A percentile compares a stretch with the other conserved stretches of the same genome.
Evolutionary conservation across 306 rosid genomes (phyloP).

Genomic region (Gleditsia sinensis): DNA sequence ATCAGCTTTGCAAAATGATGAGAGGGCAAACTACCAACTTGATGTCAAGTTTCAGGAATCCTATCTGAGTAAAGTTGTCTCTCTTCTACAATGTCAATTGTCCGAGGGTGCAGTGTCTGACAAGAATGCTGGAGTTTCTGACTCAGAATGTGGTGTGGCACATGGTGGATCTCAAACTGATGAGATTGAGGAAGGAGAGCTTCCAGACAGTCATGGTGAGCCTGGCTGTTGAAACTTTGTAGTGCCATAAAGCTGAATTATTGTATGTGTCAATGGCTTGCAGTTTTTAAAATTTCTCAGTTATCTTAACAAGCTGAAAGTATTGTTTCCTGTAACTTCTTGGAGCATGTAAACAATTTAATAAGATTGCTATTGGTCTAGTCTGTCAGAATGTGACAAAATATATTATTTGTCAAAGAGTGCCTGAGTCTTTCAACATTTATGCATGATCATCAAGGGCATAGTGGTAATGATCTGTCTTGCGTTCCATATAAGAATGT

Average conservation of each 20-base stretch:
- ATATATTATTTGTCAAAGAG: constrained; percentile 27
- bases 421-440: constrained; percentile 20
- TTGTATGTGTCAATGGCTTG: constrained; percentile 14
- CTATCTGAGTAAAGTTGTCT: constrained; percentile 74
- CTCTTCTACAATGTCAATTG: constrained; percentile 85
- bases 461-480: constrained; percentile 14
- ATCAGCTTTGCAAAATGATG: constrained; percentile 97
- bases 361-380: background rate
- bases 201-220: constrained; percentile 96
- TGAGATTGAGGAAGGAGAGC: constrained; percentile 98
- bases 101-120: constrained; percentile 90
- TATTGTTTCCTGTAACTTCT: background rate
- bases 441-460: constrained; percentile 11
- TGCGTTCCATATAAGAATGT: constrained; percentile 15
- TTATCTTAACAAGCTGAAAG: constrained; percentile 23
- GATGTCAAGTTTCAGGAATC: constrained; percentile 99
- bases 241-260: constrained; percentile 14
- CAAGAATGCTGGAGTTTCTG: constrained; percentile 54
- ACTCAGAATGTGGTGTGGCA: constrained; percentile 39
- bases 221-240: constrained; percentile 35
- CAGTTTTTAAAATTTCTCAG: constrained; percentile 1
- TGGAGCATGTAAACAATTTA: background rate
- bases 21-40: constrained; percentile 96
- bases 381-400: constrained; percentile 4
- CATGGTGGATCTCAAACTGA: constrained; percentile 48